A percentile compares a stretch with the other conserved stretches of the same genome.
These are phyloP conservation scores for Phaffia tasmanica DNA, from an alignment of 768 basidiomycete species.

Conservation along the genomic window DNA sequence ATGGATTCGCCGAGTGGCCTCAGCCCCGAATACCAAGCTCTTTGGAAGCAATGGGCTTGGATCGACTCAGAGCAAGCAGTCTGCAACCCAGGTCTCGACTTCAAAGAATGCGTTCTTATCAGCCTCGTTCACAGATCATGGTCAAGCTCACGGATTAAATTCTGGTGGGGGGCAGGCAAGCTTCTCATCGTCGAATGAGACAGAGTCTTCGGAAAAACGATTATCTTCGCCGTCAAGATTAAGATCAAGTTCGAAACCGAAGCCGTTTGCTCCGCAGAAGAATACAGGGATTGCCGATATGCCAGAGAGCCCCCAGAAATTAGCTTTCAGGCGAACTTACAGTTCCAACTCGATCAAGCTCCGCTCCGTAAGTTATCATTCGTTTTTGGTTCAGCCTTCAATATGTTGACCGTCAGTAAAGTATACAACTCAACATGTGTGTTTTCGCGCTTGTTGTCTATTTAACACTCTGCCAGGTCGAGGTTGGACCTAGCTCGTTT, in stretches of 20 bases:
- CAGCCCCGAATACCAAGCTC: slow-evolving; percentile 90
- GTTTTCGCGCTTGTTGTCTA: too few species aligned
- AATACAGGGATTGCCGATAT: slow-evolving; percentile 30
- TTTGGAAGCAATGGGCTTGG: slow-evolving; percentile 43
- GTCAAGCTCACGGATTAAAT: slow-evolving; percentile 29
- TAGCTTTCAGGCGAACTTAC: slow-evolving; percentile 80
- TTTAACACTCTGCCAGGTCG: slow-evolving; percentile 49
- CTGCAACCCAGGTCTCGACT: slow-evolving; percentile 30
- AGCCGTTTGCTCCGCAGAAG: slow-evolving; percentile 28
- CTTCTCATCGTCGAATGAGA: too few species aligned
- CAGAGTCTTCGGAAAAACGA: too few species aligned
- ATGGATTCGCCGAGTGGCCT: slow-evolving; percentile 88
- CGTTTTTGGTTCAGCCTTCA: background rate
- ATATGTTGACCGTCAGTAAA: slow-evolving; percentile 7
- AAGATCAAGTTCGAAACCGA: background rate
- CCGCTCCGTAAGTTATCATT: slow-evolving; percentile 52
- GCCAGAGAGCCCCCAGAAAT: slow-evolving; percentile 36
- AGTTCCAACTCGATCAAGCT: slow-evolving; percentile 97
- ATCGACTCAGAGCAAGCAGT: slow-evolving; percentile 38
- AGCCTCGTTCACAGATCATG: slow-evolving; percentile 47
- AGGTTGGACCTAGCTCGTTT: slow-evolving; percentile 88
- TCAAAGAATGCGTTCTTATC: slow-evolving; percentile 14
- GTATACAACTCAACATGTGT: slow-evolving; percentile 1
- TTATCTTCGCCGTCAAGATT: too few species aligned
- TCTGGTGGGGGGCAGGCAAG: slow-evolving; percentile 26